Percentiles rank a stretch among this genome's conserved stretches.
phyloP scores from a whole-genome alignment of 2,329 filamentous ascomycete species.

The Coniella lustricola region DNA sequence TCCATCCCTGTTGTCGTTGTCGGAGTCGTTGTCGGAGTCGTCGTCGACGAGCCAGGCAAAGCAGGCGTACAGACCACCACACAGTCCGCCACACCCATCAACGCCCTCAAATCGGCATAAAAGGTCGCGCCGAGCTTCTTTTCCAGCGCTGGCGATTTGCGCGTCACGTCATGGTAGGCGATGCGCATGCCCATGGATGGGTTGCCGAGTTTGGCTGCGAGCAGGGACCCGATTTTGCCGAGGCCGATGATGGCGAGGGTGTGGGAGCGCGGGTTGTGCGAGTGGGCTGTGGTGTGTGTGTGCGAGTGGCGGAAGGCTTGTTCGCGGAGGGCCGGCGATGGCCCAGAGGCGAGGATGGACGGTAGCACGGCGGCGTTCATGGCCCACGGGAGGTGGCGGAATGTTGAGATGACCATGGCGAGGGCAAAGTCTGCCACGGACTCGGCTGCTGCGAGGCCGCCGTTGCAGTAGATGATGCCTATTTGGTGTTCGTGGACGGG shows the following conservation, averaged over 20 bases:
- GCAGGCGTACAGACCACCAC: constrained; percentile 55
- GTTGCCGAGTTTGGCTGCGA: constrained; percentile 50
- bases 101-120: constrained; percentile 41
- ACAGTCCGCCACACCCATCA: constrained; percentile 50
- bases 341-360: constrained; percentile 23
- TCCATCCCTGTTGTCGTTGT: no score
- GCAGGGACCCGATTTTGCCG: constrained; percentile 56
- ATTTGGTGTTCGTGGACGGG: no score
- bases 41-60: constrained; percentile 13
- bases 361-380: constrained; percentile 45
- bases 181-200: constrained; percentile 61
- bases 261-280: constrained; percentile 56
- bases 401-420: constrained; percentile 61
- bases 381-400: constrained; percentile 62
- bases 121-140: constrained; percentile 37
- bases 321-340: constrained; percentile 1
- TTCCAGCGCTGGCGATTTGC: constrained; percentile 39
- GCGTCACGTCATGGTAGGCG: constrained; percentile 53
- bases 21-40: no score
- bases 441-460: constrained; percentile 62
- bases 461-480: constrained; percentile 67
- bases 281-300: constrained; percentile 47
- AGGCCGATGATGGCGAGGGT: constrained; percentile 62
- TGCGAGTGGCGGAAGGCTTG: constrained; percentile 51
- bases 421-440: constrained; percentile 67